Evolutionary conservation across 768 basidiomycete species (phyloP).

Genomic region (Plicaturopsis crispa): DNA sequence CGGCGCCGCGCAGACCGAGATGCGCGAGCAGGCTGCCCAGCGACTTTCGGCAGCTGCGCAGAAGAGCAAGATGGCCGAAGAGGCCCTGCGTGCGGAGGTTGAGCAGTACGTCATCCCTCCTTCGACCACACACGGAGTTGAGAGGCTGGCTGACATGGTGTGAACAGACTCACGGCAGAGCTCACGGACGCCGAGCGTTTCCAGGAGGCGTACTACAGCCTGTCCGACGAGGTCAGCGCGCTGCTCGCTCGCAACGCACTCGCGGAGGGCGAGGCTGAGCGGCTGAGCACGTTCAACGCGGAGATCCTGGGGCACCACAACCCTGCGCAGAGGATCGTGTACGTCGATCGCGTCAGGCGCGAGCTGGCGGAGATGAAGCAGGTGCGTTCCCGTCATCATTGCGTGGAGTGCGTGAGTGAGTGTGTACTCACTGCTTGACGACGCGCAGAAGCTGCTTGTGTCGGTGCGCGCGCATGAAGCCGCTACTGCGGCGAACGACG

Average conservation of each 20-base stretch:
- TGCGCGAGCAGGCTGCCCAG: conserved; percentile 37
- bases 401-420: neutral
- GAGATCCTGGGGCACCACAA: conserved; percentile 82
- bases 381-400: conserved; percentile 34
- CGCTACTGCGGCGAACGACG: conserved; percentile 32
- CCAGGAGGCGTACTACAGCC: conserved; percentile 61
- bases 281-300: conserved; percentile 77
- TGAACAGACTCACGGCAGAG: conserved; percentile 35
- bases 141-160: conserved; percentile 1
- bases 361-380: conserved; percentile 80
- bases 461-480: conserved; percentile 42
- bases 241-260: conserved; percentile 66
- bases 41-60: conserved; percentile 43
- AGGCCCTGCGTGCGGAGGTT: conserved; percentile 59
- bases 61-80: conserved; percentile 57
- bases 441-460: conserved; percentile 38
- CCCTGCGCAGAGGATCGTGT: conserved; percentile 78
- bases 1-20: too few species aligned
- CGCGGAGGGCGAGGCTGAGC: conserved; percentile 71
- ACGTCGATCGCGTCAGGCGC: conserved; percentile 75
- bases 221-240: conserved; percentile 55
- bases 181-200: conserved; percentile 56
- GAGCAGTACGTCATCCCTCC: conserved; percentile 43
- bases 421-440: neutral
- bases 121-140: neutral